Percentiles rank a stretch among this genome's conserved stretches.
These are phyloP conservation scores for Cicer chorassanicum DNA, from an alignment of 306 rosid genomes.

Conservation along the genomic window DNA sequence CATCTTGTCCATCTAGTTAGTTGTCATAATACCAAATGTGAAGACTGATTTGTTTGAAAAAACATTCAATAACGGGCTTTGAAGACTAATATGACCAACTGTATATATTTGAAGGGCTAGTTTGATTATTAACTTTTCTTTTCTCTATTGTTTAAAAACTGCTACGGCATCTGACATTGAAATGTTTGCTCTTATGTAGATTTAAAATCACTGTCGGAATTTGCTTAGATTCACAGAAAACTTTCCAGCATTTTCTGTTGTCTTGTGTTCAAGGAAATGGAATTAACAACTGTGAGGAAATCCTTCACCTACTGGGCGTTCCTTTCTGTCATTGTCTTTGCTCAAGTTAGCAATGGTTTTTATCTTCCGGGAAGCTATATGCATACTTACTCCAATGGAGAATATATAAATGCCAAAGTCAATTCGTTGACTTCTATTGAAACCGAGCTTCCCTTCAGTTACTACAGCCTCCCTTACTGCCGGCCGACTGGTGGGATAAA, in stretches of 20 bases:
- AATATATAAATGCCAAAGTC: constrained; percentile 67
- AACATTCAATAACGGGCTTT: not conserved
- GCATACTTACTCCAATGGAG: constrained; percentile 67
- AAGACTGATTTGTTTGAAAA: constrained; percentile 3
- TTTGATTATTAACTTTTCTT: constrained; percentile 10
- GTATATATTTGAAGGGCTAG: not conserved
- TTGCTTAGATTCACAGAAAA: constrained; percentile 44
- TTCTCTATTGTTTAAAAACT: not conserved
- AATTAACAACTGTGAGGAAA: constrained; percentile 40
- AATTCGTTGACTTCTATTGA: constrained; percentile 91
- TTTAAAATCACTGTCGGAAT: constrained; percentile 39
- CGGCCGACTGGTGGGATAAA: constrained; percentile 62
- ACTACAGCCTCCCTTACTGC: constrained; percentile 91
- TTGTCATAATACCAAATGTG: not conserved
- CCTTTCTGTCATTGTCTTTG: constrained; percentile 50
- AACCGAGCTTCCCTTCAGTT: constrained; percentile 89
- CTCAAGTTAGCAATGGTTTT: constrained; percentile 57
- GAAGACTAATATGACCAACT: not conserved
- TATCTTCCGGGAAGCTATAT: constrained; percentile 92
- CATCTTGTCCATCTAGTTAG: not conserved
- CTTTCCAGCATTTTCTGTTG: constrained; percentile 35
- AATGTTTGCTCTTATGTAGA: constrained; percentile 47
- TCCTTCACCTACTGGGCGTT: constrained; percentile 49
- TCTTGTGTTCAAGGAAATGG: constrained; percentile 52
- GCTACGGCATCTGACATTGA: constrained; percentile 32